A percentile compares a stretch with the other conserved stretches of the same genome.
Conservation (phyloP, 2,329 filamentous ascomycete genomes). For the Aspergillus pseudotamarii region DNA sequence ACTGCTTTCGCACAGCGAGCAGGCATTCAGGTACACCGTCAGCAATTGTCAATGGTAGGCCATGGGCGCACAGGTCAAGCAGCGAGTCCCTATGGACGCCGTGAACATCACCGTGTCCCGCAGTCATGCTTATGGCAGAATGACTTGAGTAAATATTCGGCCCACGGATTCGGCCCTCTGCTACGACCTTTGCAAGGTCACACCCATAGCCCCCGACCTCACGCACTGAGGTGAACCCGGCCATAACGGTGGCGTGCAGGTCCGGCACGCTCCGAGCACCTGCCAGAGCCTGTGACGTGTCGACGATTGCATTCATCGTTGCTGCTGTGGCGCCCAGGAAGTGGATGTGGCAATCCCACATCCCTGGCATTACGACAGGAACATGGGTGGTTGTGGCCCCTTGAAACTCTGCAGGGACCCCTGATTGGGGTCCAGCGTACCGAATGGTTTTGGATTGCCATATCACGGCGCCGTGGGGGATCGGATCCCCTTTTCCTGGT, state of each 20-base stretch:
- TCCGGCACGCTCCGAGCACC: conserved; percentile 48
- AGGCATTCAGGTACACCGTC: conserved; percentile 53
- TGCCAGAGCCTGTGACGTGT: conserved; percentile 34
- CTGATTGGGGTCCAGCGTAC: conserved; percentile 40
- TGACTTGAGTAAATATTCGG: conserved; percentile 55
- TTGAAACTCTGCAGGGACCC: conserved; percentile 37
- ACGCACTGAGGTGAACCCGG: conserved; percentile 56
- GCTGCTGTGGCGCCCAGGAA: conserved; percentile 41
- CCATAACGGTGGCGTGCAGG: conserved; percentile 46
- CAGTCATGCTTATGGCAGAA: conserved; percentile 50
- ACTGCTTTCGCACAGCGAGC: conserved; percentile 45
- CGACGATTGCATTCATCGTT: conserved; percentile 10
- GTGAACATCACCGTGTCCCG: conserved; percentile 53
- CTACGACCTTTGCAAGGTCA: conserved; percentile 48
- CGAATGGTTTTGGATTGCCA: conserved; percentile 44
- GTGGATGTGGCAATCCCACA: conserved; percentile 59
- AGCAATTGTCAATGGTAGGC: conserved; percentile 38
- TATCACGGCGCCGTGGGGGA: conserved; percentile 44
- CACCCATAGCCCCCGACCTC: conserved; percentile 53
- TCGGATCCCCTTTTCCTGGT: conserved; percentile 50
- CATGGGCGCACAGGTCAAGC: conserved; percentile 9
- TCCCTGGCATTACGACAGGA: conserved; percentile 53
- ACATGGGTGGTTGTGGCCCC: conserved; percentile 36
- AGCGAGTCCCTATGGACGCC: conserved; percentile 7
- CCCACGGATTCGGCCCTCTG: conserved; percentile 49